Evolutionary conservation across 164 flowering plant genomes (phyloP), one percentile per base, ranked within the genome.

Genomic region (Liriodendron chinense): DNA sequence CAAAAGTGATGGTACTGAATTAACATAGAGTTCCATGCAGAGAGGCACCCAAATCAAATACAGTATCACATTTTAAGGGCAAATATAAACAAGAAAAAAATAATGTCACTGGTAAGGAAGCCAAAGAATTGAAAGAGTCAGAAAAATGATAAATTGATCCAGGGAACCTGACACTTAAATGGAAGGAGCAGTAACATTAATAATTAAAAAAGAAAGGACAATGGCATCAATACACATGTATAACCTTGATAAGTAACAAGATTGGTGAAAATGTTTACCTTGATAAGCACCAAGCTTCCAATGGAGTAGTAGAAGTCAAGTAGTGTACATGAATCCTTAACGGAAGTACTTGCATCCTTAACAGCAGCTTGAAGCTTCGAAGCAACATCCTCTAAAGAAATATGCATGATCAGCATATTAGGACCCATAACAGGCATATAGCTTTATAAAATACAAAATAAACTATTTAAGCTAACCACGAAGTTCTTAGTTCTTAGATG

Each of bases 211-310:
- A 10, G 9, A 7, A 1, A 53, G 14, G 65, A 66, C 7, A 21
- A 9, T 13, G 34, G n/a, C 9, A 22, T 66, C 12, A 12, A 18
- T 22, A 13, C 43, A 66, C 1, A 66, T 8, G 23, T 66, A 25
- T 9, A 63, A 63, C 66, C 14, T 22, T 63, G 9, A 22, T 63
- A 21, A 6, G 7, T 24, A 63, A 63, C 62, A 57, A 13, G 62
- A 20, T 57, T 57, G 22, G 62, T 34, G 8, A 65, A 65, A 53
- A 53, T 20, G 2, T 28, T 78, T 86, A 90, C 99, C 98, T 94
- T 92, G 74, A 92, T 83, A 68, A 89, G 88, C n/a, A 78, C 77
- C 83, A 96, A 81, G 76, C 98, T 79, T 81, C 92, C 92, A 28
- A 92, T 73, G 18, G 92, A 81, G 72, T 89, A 78, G 84, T 94